phyloP scores from a whole-genome alignment of 768 basidiomycete species.

The Pulveroboletus sp. region DNA sequence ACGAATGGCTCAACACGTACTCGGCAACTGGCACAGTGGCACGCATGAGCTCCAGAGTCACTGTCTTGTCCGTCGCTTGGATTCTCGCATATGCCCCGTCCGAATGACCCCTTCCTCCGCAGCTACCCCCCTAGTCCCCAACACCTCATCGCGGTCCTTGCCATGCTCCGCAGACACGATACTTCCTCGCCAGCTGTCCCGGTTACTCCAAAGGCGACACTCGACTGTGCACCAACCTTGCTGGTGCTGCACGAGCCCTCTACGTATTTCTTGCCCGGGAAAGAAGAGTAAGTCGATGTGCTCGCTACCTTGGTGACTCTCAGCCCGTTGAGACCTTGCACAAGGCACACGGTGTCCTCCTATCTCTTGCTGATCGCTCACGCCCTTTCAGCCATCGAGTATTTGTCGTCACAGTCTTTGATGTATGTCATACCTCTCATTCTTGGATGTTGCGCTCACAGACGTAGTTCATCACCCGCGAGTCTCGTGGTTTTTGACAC shows the following conservation, averaged over 20 bases:
- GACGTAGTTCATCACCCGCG: slow-evolving; percentile 18
- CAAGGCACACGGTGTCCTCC: slow-evolving; percentile 40
- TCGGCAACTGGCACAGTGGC: slow-evolving; percentile 37
- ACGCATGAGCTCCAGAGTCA: slow-evolving; percentile 39
- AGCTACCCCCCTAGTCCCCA: slow-evolving; percentile 64
- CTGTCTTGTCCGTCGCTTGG: slow-evolving; percentile 48
- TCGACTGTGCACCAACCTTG: slow-evolving; percentile 43
- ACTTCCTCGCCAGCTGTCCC: slow-evolving; percentile 16
- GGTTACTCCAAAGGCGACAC: slow-evolving; percentile 30
- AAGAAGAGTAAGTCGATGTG: slow-evolving; percentile 20
- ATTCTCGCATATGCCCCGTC: slow-evolving; percentile 1
- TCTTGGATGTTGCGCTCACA: neutral
- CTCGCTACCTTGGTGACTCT: neutral
- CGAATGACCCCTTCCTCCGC: slow-evolving; percentile 9
- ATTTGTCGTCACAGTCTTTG: slow-evolving; percentile 27
- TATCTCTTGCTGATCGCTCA: slow-evolving; percentile 49
- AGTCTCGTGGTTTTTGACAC: slow-evolving; percentile 59
- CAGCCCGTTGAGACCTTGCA: slow-evolving; percentile 1
- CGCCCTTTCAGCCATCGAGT: slow-evolving; percentile 39
- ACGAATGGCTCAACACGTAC: slow-evolving; percentile 37
- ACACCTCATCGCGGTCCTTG: slow-evolving; percentile 50
- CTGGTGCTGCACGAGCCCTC: slow-evolving; percentile 60
- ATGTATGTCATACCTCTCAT: slow-evolving; percentile 16
- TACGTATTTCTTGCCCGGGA: slow-evolving; percentile 40
- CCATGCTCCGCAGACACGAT: slow-evolving; percentile 39